Evolutionary conservation across 306 rosid genomes (phyloP), one percentile per base, ranked within the genome.

Genomic region (Begonia fuchsioides): DNA sequence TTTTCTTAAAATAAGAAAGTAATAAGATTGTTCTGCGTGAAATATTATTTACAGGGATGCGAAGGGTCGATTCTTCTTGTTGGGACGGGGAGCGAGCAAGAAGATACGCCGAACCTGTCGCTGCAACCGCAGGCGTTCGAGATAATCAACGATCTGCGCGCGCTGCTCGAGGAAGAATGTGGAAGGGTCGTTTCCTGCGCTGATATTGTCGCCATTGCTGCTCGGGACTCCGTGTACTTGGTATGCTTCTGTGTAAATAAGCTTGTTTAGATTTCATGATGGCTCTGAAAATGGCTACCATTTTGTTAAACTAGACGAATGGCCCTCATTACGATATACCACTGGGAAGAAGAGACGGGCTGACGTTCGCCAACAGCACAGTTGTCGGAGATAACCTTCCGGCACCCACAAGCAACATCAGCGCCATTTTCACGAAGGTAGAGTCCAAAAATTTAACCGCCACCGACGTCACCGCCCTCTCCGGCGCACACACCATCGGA

Each of bases 401-500:
- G 2, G 0, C 47, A 19, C 85, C 79, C 0, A 0, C 18, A 0
- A 59, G 54, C 73, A 69, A 15, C 9, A 57, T 80, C 2, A 12
- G 9, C 8, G 46, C 0, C 1, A 63, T 74, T 13, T 49, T 81
- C 3, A 12, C 14, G 1, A 15, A 13, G 0, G 66, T 81, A 0
- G 64, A 68, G 9, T 48, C 32, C 13, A 57, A 72, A 49, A 68
- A 59, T 13, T 51, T 81, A 1, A 62, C 72, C 12, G 59, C 63
- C 11, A 69, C 76, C 0, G 82, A 81, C 1, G 68, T 69, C 0
- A 86, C 77, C 0, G 78, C 86, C 11, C 73, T 81, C 26, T 77
- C 80, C 0, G 86, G 93, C 1, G 82, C 68, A 43, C 93, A 81
- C 72, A 77, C 93, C 6, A 69, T 77, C 1, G 93, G 93, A 3